Evolutionary conservation across 2,329 filamentous ascomycete genomes (phyloP).

Genomic region (Exophiala xenobiotica): DNA sequence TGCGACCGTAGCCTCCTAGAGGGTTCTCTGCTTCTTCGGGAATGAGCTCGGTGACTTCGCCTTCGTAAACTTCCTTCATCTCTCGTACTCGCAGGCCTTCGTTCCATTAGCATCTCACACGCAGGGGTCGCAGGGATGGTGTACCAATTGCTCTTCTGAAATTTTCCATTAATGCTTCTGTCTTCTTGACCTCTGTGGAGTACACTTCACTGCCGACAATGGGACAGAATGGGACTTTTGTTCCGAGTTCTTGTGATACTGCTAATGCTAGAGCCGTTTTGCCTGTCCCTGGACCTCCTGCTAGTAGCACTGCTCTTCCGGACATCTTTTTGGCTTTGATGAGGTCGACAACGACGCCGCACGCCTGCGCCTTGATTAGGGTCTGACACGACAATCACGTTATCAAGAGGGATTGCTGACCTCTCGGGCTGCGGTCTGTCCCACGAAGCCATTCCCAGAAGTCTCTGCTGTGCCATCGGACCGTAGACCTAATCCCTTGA

Average conservation of each 20-base stretch:
- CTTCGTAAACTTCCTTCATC: slow-evolving; percentile 99
- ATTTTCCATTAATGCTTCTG: slow-evolving; percentile 98
- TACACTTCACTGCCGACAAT: slow-evolving; percentile 98
- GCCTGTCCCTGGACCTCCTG: slow-evolving; percentile 91
- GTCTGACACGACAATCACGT: background rate
- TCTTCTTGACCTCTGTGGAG: slow-evolving; percentile 98
- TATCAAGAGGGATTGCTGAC: slow-evolving; percentile 48
- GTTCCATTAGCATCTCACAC: too few relatives aligned
- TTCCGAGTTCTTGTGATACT: slow-evolving; percentile 94
- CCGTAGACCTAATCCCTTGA: slow-evolving; percentile 88
- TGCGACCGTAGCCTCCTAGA: slow-evolving; percentile 92
- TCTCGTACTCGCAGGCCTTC: slow-evolving; percentile 84
- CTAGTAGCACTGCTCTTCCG: slow-evolving; percentile 86
- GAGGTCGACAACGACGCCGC: slow-evolving; percentile 91
- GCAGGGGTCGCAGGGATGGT: too few relatives aligned
- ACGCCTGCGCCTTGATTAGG: slow-evolving; percentile 61
- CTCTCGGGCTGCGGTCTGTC: slow-evolving; percentile 84
- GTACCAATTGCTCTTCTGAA: slow-evolving; percentile 93
- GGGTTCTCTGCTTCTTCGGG: slow-evolving; percentile 98
- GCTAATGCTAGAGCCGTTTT: slow-evolving; percentile 96
- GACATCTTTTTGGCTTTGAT: slow-evolving; percentile 98
- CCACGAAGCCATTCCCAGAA: slow-evolving; percentile 80
- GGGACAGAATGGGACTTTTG: slow-evolving; percentile 96
- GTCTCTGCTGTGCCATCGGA: slow-evolving; percentile 81
- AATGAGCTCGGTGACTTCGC: slow-evolving; percentile 95